These are phyloP conservation scores for Nicotiana obtusifolia DNA, from an alignment of 257 asterid genomes.

Conservation along the genomic window DNA sequence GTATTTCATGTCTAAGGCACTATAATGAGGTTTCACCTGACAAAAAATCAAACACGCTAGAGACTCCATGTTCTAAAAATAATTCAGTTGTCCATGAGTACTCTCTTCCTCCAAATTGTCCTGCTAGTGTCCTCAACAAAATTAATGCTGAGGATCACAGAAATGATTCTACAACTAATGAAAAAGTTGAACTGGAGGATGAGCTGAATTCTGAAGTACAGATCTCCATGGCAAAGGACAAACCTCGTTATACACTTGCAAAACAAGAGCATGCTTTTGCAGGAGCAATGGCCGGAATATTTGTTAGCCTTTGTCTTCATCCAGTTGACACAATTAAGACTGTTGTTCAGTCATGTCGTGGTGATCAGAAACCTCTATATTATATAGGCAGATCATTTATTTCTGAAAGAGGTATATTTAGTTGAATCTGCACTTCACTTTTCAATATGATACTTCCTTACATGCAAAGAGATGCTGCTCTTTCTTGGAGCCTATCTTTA, in stretches of 20 bases:
- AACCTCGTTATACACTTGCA: conserved; percentile 40
- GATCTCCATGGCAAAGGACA: conserved; percentile 28
- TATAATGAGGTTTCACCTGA: conserved; percentile 14
- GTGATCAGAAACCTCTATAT: conserved; percentile 57
- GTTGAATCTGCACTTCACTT: not conserved
- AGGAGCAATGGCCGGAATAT: conserved; percentile 93
- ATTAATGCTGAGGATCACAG: conserved; percentile 11
- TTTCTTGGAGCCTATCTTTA: not conserved
- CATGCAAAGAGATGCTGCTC: not conserved
- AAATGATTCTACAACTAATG: not conserved
- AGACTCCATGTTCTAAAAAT: conserved; percentile 19
- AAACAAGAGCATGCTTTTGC: conserved; percentile 91
- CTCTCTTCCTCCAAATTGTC: conserved; percentile 16
- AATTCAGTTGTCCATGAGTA: conserved; percentile 19
- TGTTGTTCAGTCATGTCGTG: conserved; percentile 70
- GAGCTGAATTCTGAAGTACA: conserved; percentile 28
- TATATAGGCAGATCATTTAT: conserved; percentile 56
- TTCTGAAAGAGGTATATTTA: conserved; percentile 70
- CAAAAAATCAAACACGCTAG: conserved; percentile 18
- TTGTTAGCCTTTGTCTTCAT: conserved; percentile 86
- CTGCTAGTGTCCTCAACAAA: conserved; percentile 21
- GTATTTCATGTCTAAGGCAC: conserved; percentile 20
- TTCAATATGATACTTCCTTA: not conserved
- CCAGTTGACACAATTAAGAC: conserved; percentile 92
- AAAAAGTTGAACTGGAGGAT: not conserved